Base-by-base conservation (phyloP, 1,284 basidiomycete species). In the Malassezia globosa region DNA sequence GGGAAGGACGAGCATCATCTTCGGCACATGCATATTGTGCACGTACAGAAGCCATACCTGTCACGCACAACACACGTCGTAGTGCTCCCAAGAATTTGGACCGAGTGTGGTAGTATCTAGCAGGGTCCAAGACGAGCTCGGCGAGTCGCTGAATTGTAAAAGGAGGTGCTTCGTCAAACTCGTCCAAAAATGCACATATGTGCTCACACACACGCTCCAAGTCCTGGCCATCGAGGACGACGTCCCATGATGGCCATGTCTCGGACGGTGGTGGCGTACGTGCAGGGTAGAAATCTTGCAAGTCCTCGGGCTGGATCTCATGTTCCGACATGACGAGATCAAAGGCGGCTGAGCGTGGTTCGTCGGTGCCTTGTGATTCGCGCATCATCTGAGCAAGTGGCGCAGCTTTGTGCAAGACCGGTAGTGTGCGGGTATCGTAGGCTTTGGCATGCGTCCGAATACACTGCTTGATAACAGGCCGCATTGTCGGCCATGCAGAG, bases 101-200 rank as follows among this genome's bases (percentile, higher is more conserved):
- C 25, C 43, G 44, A 3, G 51, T 48, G 14, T 37, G 38, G 35
- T 49, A 51, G 37, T 55, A 42, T 24, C 24, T 23, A 25, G 19
- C 37, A 5, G 55, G 57, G n/a, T 42, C 24, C 10, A 54, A 14
- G 10, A 57, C 37, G 0, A 59, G 42, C 45, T 59, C 57, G 5
- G 55, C 46, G 16, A 59, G 39, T 1, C 57, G 46, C 44, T 59
- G 57, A 14, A 57, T 31, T 5, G 57, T 57, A 33, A 50, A 46
- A 10, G 57, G 57, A 22, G 55, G 51, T 18, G 38, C 39, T n/a
- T 45, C 26, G 23, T 54, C 51, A 31, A 56, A 54, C 19, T 53
- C 50, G 27, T 56, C 43, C 5, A 56, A 41, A 42, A 51, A 41
- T 8, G 23, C 19, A 37, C 26, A 53, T 11, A 56, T 37, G 5